phyloP scores from a whole-genome alignment of 352 stramenopile genomes.

The Phytophthora agathidicida region DNA sequence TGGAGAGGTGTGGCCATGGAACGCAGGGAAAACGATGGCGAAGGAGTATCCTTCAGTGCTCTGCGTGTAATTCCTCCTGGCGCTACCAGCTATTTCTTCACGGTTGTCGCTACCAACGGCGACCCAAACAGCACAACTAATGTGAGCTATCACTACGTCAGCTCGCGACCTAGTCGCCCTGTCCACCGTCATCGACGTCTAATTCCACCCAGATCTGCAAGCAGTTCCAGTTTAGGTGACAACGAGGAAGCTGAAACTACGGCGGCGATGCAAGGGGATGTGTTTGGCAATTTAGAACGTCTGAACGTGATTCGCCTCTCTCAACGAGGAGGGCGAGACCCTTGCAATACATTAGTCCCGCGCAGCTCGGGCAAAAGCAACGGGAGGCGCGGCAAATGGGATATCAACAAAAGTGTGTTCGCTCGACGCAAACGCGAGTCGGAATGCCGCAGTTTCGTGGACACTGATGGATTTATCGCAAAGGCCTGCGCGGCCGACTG shows the following conservation, averaged over 20 bases:
- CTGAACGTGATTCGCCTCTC: slow-evolving; percentile 65
- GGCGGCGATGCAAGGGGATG: slow-evolving; percentile 4
- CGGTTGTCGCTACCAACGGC: slow-evolving; percentile 38
- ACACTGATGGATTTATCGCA: slow-evolving; percentile 68
- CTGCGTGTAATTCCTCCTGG: slow-evolving; percentile 70
- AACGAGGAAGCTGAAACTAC: slow-evolving; percentile 15
- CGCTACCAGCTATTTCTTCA: slow-evolving; percentile 83
- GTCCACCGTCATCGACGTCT: slow-evolving; percentile 25
- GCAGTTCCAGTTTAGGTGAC: slow-evolving; percentile 7
- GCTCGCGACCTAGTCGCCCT: slow-evolving; percentile 24
- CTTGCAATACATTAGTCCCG: slow-evolving; percentile 74
- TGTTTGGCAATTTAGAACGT: slow-evolving; percentile 43
- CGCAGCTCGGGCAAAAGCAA: slow-evolving; percentile 53
- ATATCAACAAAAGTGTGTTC: slow-evolving; percentile 87
- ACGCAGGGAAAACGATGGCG: slow-evolving; percentile 37
- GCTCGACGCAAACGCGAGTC: slow-evolving; percentile 61
- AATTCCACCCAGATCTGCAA: slow-evolving; percentile 1
- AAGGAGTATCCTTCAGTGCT: slow-evolving; percentile 53
- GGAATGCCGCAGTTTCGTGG: slow-evolving; percentile 62
- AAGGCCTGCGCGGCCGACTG: slow-evolving; percentile 76
- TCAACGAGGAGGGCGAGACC: slow-evolving; percentile 61
- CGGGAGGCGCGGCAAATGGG: slow-evolving; percentile 54
- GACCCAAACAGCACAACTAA: slow-evolving; percentile 21
- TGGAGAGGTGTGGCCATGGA: slow-evolving; percentile 77
- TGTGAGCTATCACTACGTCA: slow-evolving; percentile 55